phyloP scores from a whole-genome alignment of 306 rosid species.

The Inga oerstediana region DNA sequence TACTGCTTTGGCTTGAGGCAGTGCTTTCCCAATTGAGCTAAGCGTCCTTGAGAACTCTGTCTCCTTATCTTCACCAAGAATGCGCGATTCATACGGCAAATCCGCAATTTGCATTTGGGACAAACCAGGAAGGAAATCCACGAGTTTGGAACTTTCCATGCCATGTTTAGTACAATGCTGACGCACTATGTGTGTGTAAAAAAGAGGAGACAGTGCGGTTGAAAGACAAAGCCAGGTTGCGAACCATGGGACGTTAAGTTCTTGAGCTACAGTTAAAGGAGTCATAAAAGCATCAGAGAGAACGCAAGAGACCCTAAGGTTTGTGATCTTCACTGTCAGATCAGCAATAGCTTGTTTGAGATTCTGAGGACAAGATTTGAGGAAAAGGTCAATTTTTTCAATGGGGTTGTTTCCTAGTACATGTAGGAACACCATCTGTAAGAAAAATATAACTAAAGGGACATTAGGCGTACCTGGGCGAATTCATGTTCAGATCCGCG shows the following conservation, averaged over 20 bases:
- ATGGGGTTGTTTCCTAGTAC: neutral
- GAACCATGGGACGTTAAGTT: neutral
- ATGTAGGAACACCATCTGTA: neutral
- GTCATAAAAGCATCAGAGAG: neutral
- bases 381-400: neutral
- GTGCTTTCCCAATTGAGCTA: neutral
- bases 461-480: too few species aligned
- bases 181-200: neutral
- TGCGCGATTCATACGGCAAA: neutral
- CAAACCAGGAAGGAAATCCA: neutral
- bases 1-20: neutral
- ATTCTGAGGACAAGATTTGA: neutral
- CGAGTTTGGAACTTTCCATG: neutral
- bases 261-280: neutral
- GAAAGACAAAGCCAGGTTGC: neutral
- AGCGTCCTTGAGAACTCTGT: neutral
- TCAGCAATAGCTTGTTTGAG: neutral
- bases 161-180: neutral
- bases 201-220: neutral
- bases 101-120: neutral
- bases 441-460: too few species aligned
- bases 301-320: neutral
- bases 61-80: neutral
- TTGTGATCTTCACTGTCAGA: neutral
- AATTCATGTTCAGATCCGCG: too few species aligned